Percentiles rank a stretch among this genome's conserved stretches.
Conservation (phyloP, 2,329 filamentous ascomycete genomes). For the Aspergillus pseudoviridinutans region DNA sequence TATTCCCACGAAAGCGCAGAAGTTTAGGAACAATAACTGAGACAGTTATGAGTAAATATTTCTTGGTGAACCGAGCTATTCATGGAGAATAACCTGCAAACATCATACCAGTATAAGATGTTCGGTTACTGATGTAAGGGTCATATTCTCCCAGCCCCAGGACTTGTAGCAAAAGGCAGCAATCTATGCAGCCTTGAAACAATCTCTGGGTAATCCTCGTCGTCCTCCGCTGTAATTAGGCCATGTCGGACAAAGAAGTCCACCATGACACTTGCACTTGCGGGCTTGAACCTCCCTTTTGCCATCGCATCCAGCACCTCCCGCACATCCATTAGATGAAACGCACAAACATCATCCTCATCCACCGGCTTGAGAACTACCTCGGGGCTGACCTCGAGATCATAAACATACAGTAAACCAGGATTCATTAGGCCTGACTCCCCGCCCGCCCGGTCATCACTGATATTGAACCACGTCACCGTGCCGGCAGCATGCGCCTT, state of each 20-base stretch:
- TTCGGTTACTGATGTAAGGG: neutral
- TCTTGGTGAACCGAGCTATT: neutral
- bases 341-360: conserved; percentile 2
- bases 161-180: conserved; percentile 4
- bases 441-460: conserved; percentile 5
- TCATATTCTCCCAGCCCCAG: neutral
- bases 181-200: conserved; percentile 6
- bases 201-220: conserved; percentile 5
- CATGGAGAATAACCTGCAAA: neutral
- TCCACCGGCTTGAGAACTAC: conserved; percentile 4
- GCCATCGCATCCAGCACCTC: conserved; percentile 6
- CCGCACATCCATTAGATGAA: conserved; percentile 1
- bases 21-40: neutral
- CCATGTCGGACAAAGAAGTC: conserved; percentile 9
- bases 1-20: neutral
- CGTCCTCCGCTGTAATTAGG: conserved; percentile 5
- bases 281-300: conserved; percentile 1
- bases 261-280: conserved; percentile 4
- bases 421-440: conserved; percentile 7
- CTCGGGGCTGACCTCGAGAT: conserved; percentile 2
- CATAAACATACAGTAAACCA: conserved; percentile 8
- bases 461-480: conserved; percentile 6
- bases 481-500: conserved; percentile 4
- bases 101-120: neutral
- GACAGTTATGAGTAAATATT: neutral